phyloP scores from a whole-genome alignment of 177 flowering plant species.

The Telopea speciosissima region DNA sequence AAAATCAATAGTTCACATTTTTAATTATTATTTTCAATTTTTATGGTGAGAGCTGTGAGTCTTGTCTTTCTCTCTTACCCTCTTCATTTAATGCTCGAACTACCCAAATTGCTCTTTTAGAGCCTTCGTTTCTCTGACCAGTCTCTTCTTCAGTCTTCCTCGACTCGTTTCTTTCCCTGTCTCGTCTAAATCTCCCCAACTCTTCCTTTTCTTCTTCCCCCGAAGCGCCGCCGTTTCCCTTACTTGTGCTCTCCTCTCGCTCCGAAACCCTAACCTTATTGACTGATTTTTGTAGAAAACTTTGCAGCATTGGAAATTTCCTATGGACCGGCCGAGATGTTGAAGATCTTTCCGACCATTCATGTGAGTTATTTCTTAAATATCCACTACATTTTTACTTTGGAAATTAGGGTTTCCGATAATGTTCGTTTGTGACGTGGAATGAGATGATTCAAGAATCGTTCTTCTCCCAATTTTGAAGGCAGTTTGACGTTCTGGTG shows the following conservation, averaged over 20 bases:
- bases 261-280: neutral
- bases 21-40: conserved; percentile 11
- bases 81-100: conserved; percentile 23
- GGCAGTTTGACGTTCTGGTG: neutral
- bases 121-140: neutral
- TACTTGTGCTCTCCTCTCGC: neutral
- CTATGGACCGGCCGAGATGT: neutral
- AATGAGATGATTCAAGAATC: neutral
- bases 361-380: conserved; percentile 4
- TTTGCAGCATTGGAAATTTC: neutral
- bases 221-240: neutral
- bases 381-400: neutral
- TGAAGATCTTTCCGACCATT: conserved; percentile 1
- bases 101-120: neutral
- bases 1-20: conserved; percentile 1
- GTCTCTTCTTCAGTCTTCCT: neutral
- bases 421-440: neutral
- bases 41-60: conserved; percentile 12
- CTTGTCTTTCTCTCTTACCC: neutral
- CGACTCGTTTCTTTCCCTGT: too few relatives aligned
- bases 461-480: neutral
- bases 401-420: neutral
- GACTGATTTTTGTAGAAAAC: neutral
- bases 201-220: neutral
- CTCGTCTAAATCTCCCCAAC: neutral